Percentiles rank a stretch among this genome's conserved stretches.
Evolutionary conservation across 495 filamentous ascomycete species (phyloP).

Genomic region (Aspergillus nidulans): DNA sequence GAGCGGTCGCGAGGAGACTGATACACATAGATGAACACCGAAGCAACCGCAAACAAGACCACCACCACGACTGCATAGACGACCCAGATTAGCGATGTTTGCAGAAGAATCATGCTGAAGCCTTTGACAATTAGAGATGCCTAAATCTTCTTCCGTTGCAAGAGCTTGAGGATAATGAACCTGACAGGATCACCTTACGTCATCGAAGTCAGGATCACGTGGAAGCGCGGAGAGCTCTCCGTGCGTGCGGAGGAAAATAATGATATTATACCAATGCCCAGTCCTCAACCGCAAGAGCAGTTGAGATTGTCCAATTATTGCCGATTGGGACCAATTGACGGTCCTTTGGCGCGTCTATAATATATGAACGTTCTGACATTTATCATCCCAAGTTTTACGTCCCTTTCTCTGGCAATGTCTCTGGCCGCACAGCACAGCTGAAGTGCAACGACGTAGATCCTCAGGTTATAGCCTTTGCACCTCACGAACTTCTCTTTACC

Average conservation of each 20-base stretch:
- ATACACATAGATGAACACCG: slow-evolving; percentile 80
- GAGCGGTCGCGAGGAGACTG: slow-evolving; percentile 85
- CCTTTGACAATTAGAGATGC: slow-evolving; percentile 1
- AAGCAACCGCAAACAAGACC: slow-evolving; percentile 64
- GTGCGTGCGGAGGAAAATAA: slow-evolving; percentile 4
- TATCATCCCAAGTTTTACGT: not conserved
- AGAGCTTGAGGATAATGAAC: too few relatives aligned
- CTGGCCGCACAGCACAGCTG: slow-evolving; percentile 10
- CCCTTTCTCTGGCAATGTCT: slow-evolving; percentile 12
- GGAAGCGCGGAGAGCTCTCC: not conserved
- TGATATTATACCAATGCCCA: too few relatives aligned
- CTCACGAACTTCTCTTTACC: not conserved
- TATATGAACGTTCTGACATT: not conserved
- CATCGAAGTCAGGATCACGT: slow-evolving; percentile 13
- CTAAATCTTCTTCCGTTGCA: too few relatives aligned
- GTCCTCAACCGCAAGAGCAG: not conserved
- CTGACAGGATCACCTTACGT: slow-evolving; percentile 16
- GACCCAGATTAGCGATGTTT: slow-evolving; percentile 84
- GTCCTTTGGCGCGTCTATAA: too few relatives aligned
- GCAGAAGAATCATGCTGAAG: slow-evolving; percentile 62
- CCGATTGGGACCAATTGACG: not conserved
- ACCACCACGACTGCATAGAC: slow-evolving; percentile 78
- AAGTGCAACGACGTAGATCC: slow-evolving; percentile 1
- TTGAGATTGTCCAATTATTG: not conserved
- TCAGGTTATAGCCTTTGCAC: slow-evolving; percentile 13